Base-by-base conservation (phyloP, 805 yeast genomes). In the Ogataea neopini region DNA sequence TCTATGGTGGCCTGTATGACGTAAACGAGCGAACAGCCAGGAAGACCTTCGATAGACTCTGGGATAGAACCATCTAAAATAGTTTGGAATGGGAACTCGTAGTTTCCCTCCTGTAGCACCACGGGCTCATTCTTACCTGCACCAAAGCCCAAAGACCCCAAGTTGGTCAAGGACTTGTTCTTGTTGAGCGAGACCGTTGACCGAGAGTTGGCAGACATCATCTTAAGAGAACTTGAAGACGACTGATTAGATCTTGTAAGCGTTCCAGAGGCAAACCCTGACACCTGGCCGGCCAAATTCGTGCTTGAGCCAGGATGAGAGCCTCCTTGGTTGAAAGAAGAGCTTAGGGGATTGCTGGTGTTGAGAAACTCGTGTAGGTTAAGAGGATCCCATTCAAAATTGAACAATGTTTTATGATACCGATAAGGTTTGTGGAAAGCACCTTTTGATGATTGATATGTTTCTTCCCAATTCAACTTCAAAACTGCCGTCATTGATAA, bases 31-130 rank as follows among this genome's bases (percentile, higher is more conserved):
- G 86, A 79, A 23, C 89, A 88, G 43, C 92, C 86, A 2, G 89
- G 89, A 43, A 90, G 72, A 9, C 97, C 97, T 62, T 91, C 96
- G 6, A 94, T 84, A 22, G 95, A 84, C 65, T 94, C 99, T 1
- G 89, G 83, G 39, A 86, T 75, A 32, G 82, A 74, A 1, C 98
- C 98, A 0, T 96, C 96, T 18, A 92, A 62, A 19, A 90, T 75
- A 0, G 92, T 78, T 51, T 84, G 84, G 63, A 94, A 94, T 0
- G 98, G 97, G 58, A 94, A 80, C 60, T 87, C 96, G 62, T 92
- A 90, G 64, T 87, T 87, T 0, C 98, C 98, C 50, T 77, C 80
- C 1, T 73, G 74, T 46, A 86, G 63, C 4, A 74, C 67, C 50
- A 77, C 79, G 26, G 64, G 50, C 15, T 62, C 68, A 17, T 40